A percentile compares a stretch with the other conserved stretches of the same genome.
These are phyloP conservation scores for Penicillium flavigenum DNA, from an alignment of 495 filamentous ascomycete genomes.

Conservation along the genomic window DNA sequence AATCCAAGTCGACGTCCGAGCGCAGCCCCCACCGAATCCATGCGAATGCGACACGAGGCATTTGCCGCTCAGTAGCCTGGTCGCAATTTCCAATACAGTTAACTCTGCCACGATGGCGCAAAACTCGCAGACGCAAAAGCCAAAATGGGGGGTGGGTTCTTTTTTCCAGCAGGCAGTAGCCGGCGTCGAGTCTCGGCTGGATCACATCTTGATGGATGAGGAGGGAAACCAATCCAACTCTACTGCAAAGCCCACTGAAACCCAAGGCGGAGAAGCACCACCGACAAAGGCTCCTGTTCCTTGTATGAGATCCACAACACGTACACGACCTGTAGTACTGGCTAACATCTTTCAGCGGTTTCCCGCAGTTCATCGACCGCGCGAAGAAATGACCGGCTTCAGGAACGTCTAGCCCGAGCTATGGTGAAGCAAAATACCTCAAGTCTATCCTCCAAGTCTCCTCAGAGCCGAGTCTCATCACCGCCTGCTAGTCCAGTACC, in stretches of 20 bases:
- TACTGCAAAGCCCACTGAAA: constrained; percentile 26
- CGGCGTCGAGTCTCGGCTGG: constrained; percentile 88
- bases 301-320: constrained; percentile 17
- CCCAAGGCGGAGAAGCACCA: constrained; percentile 15
- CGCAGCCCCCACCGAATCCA: constrained; percentile 25
- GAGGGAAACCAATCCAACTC: constrained; percentile 44
- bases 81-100: constrained; percentile 8
- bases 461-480: constrained; percentile 34
- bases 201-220: constrained; percentile 84
- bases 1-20: constrained; percentile 17
- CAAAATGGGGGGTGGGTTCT: constrained; percentile 60
- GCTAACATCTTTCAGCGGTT: constrained; percentile 40
- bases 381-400: constrained; percentile 71
- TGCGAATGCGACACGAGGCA: constrained; percentile 28
- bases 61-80: constrained; percentile 23
- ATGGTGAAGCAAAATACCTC: constrained; percentile 48
- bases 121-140: constrained; percentile 32
- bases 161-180: constrained; percentile 91
- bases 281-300: constrained; percentile 21
- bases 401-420: constrained; percentile 78
- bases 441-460: constrained; percentile 32
- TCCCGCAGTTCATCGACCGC: constrained; percentile 54
- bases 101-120: constrained; percentile 38
- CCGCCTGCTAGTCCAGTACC: constrained; percentile 38
- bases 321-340: background rate